These are phyloP conservation scores for Euphorbia peplus DNA, from an alignment of 345 rosid genomes.

Conservation along the genomic window DNA sequence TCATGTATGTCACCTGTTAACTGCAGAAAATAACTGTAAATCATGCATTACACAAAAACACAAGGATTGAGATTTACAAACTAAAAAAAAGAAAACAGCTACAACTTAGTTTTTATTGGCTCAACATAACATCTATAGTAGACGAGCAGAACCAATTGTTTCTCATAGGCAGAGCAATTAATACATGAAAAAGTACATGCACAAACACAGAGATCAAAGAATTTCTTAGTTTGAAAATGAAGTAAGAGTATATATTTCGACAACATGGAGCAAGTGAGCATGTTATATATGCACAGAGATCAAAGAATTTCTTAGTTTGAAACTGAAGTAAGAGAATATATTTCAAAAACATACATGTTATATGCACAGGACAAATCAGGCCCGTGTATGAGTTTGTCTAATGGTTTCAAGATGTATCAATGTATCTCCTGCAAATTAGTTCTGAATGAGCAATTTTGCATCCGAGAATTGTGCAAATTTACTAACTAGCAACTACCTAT, in stretches of 20 bases:
- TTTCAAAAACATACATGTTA: neutral
- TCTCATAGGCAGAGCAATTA: neutral
- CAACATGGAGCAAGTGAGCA: neutral
- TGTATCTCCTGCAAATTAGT: neutral
- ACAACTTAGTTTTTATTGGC: neutral
- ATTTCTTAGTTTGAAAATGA: neutral
- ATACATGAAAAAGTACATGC: neutral
- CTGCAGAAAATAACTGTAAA: slow-evolving; percentile 31
- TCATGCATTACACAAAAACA: neutral
- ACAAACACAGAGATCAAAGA: neutral
- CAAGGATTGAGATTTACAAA: neutral
- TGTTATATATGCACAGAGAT: neutral
- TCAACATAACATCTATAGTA: neutral
- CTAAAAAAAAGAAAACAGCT: neutral
- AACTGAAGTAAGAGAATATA: neutral
- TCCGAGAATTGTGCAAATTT: neutral
- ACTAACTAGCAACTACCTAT: neutral
- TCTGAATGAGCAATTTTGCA: neutral
- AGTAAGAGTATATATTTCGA: neutral
- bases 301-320: neutral
- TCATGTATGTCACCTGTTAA: slow-evolving; percentile 85
- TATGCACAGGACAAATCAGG: neutral
- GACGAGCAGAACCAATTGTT: neutral
- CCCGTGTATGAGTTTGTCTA: neutral
- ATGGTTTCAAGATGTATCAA: neutral